Evolutionary conservation across 805 yeast genomes (phyloP).

Genomic region (Ogataea populi-albae): DNA sequence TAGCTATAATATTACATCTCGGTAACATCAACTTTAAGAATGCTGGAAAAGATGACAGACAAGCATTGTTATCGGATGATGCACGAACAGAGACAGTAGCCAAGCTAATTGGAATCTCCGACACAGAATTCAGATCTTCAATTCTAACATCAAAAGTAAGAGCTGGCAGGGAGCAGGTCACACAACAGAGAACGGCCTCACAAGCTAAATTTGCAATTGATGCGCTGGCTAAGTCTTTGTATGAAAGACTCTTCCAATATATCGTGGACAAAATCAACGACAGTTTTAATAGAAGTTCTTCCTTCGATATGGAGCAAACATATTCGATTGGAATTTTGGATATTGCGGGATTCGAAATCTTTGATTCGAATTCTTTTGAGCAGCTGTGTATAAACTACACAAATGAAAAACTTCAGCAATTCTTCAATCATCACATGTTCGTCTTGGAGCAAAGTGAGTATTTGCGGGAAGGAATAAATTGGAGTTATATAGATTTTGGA

Average conservation of each 20-base stretch:
- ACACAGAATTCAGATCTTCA: constrained; percentile 49
- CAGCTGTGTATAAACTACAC: constrained; percentile 61
- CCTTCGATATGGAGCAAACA: constrained; percentile 24
- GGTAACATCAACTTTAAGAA: constrained; percentile 80
- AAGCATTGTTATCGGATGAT: constrained; percentile 61
- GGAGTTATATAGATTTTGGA: constrained; percentile 89
- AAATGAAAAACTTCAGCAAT: constrained; percentile 59
- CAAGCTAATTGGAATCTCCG: constrained; percentile 59
- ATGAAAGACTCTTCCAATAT: constrained; percentile 77
- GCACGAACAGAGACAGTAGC: constrained; percentile 52
- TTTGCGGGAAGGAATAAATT: constrained; percentile 54
- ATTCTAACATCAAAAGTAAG: constrained; percentile 78
- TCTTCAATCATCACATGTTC: constrained; percentile 60
- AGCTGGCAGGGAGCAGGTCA: constrained; percentile 86
- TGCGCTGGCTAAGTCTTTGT: constrained; percentile 82
- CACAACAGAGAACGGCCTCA: constrained; percentile 70
- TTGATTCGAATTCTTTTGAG: constrained; percentile 55
- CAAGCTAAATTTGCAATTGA: constrained; percentile 83
- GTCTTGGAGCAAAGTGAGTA: constrained; percentile 61
- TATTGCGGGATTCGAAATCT: constrained; percentile 62
- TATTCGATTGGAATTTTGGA: constrained; percentile 57
- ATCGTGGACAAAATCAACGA: constrained; percentile 74
- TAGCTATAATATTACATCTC: constrained; percentile 76
- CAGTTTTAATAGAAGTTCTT: constrained; percentile 40
- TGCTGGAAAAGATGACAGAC: constrained; percentile 57